Evolutionary conservation across 306 rosid genomes (phyloP), one percentile per base, ranked within the genome.

Genomic region (Oxytropis ochrocephala): DNA sequence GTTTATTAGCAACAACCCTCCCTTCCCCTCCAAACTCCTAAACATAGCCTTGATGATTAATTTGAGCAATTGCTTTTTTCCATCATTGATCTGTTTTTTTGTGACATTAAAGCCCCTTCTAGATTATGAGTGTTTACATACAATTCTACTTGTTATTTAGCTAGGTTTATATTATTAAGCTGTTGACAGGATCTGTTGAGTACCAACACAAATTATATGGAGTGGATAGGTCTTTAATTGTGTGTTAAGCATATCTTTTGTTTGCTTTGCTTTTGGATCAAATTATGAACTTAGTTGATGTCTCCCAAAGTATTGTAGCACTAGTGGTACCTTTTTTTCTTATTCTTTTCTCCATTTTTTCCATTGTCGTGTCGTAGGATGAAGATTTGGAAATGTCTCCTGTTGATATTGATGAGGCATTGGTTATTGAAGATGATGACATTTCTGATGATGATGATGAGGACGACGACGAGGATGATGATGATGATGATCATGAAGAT

Each of bases 341-440:
- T 30, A 2, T 47, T 43, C 49, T 64, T 24, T 21, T n/a, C 19
- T 39, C 16, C 24, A 0, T 5, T 67, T 64, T 69, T 55, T 64
- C 69, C 14, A 11, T 67, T 67, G 12, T 48, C 32, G 17, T 46
- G 10, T 44, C 55, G 21, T 62, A 95, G 99, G 99, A 95, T 63
- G 99, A 95, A 70, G 97, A 87, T 75, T 70, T 95, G 85, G 95
- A 91, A 66, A 80, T 86, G 69, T 89, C 99, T 24, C 94, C 95
- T 70, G 92, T 83, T 65, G 97, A 89, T 79, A 89, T 95, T 75
- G 96, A 95, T 27, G 99, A 95, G 79, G 92, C 97, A 0, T 84
- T 91, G 83, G 95, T 95, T 51, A 91, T 95, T 67, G 99, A 91
- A 84, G 97, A 95, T 51, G 97, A 95, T 75, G 99, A 91, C 79